Evolutionary conservation across 129 eudicot genomes (phyloP), one percentile per base, ranked within the genome.

Genomic region (Helichrysum umbraculigerum): DNA sequence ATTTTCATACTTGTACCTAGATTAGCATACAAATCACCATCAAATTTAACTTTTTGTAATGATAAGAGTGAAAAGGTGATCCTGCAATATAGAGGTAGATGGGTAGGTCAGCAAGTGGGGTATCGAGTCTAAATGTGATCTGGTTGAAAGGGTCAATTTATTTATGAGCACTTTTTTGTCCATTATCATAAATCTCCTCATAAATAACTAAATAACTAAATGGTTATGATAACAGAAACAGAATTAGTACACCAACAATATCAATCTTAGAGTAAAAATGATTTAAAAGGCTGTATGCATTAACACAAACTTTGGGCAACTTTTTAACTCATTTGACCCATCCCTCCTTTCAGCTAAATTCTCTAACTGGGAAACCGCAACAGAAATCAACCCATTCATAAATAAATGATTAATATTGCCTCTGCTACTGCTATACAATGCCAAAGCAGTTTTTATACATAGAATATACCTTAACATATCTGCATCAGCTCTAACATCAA

Each of bases 401-500:
- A 54, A 10, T 54, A 19, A 56, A 8, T 60, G 17, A 28, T 61
- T 6, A 0, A 61, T 2, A 35, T 0, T 37, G 50, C 29, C 0
- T 34, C 28, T 42, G 37, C 44, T 32, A 66, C 41, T 7, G 70
- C 71, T 11, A 68, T 8, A 42, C 20, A 42, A 22, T 68, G 10
- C 35, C 59, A 21, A 7, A 68, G 8, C 58, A 22, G 17, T 34
- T 41, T 21, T 0, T 61, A 1, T n/a, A 22, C 17, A 68, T 73
- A 3, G 57, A 15, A 66, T 28, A 37, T 83, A 93, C 96, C 99
- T 89, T 57, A 95, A 81, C 68, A 90, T 85, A 84, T 95, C 99
- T 67, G 99, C 99, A 83, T 95, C 99, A 52, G 92, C 94, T 83
- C 97, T 87, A 54, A 95, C 88, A 81, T 95, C 99, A 78, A 95